These are phyloP conservation scores for Tephrocybe sp. DNA, from an alignment of 768 basidiomycete species.

Conservation along the genomic window DNA sequence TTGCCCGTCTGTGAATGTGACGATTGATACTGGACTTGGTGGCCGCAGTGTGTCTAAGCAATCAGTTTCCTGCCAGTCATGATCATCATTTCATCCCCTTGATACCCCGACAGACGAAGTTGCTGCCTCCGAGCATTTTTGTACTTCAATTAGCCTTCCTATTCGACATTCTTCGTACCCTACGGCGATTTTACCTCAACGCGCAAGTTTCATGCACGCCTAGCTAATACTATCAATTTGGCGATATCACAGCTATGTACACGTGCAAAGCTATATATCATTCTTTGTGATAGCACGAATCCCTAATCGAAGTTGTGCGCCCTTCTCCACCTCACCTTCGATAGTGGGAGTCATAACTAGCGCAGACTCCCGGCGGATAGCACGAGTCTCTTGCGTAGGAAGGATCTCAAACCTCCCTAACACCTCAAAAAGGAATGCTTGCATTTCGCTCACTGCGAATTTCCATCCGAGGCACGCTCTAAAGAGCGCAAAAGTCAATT, in stretches of 20 bases:
- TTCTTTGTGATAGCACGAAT: constrained; percentile 30
- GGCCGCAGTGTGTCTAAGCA: constrained; percentile 8
- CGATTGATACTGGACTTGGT: constrained; percentile 7
- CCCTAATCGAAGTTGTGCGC: constrained; percentile 35
- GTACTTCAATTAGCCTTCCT: too few relatives aligned
- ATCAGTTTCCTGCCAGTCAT: too few relatives aligned
- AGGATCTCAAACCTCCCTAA: constrained; percentile 52
- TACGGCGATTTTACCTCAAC: too few relatives aligned
- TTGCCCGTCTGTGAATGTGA: constrained; percentile 17
- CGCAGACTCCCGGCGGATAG: constrained; percentile 35
- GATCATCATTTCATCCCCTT: too few relatives aligned
- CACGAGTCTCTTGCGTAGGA: constrained; percentile 31
- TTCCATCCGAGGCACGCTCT: constrained; percentile 37
- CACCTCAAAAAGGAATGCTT: constrained; percentile 54
- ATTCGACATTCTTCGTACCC: too few relatives aligned
- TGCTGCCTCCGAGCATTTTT: too few relatives aligned
- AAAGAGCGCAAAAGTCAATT: background rate
- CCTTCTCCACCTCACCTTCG: constrained; percentile 39
- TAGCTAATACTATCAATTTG: too few relatives aligned
- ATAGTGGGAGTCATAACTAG: constrained; percentile 41
- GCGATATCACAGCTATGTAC: too few relatives aligned
- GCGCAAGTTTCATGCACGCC: too few relatives aligned
- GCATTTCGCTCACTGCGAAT: constrained; percentile 47
- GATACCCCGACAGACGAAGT: too few relatives aligned
- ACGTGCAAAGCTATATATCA: background rate